Evolutionary conservation across 345 rosid genomes (phyloP).

Genomic region (Eucalyptus curtisii): DNA sequence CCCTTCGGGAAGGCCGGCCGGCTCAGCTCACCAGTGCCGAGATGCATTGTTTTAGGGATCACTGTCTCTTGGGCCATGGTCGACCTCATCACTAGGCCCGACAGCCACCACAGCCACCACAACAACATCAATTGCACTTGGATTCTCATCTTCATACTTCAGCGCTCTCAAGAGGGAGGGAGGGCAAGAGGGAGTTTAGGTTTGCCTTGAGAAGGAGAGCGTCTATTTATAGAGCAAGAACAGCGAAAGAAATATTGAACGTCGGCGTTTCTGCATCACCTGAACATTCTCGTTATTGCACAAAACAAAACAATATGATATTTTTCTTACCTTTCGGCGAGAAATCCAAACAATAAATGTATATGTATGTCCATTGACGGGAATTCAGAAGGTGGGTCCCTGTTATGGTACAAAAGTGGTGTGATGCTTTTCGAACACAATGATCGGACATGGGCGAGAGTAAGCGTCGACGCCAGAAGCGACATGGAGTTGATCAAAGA

Average conservation of each 20-base stretch:
- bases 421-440: not conserved
- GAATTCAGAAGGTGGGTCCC: not conserved
- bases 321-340: not conserved
- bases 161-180: not conserved
- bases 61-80: not conserved
- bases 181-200: not conserved
- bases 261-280: not conserved
- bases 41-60: not conserved
- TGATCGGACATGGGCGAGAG: not conserved
- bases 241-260: not conserved
- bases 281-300: not conserved
- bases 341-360: not conserved
- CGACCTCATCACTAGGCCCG: not conserved
- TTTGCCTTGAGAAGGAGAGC: not conserved
- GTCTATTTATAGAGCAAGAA: not conserved
- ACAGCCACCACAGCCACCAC: not conserved
- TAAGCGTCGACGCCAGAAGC: not conserved
- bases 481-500: not conserved
- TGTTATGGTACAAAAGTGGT: not conserved
- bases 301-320: not conserved
- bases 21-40: constrained; percentile 57
- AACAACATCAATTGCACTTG: not conserved
- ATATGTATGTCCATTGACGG: not conserved
- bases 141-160: not conserved
- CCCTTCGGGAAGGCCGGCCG: constrained; percentile 42